phyloP scores from a whole-genome alignment of 169 alveolate species.

The Cryptosporidium andersoni region DNA sequence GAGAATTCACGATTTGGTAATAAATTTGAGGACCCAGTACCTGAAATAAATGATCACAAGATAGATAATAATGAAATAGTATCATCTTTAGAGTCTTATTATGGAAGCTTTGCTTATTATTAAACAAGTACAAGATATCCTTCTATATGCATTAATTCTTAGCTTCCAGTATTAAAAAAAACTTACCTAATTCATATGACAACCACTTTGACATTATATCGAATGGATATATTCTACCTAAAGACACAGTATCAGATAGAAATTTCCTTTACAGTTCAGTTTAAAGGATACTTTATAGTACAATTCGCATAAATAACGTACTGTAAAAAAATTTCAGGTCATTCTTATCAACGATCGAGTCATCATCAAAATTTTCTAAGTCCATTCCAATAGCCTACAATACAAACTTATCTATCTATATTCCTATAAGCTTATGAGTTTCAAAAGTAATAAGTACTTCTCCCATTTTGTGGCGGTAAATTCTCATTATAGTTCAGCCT shows the following conservation, averaged over 20 bases:
- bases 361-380: slow-evolving; percentile 4
- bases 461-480: no score
- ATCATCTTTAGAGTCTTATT: background rate
- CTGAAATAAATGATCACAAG: background rate
- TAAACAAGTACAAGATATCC: no score
- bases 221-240: slow-evolving; percentile 64
- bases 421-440: background rate
- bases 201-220: slow-evolving; percentile 49
- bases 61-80: no score
- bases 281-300: background rate
- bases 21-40: background rate
- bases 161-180: no score
- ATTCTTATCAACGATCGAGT: slow-evolving; percentile 37
- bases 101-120: slow-evolving; percentile 5
- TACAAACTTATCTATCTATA: background rate
- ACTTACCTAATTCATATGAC: slow-evolving; percentile 13
- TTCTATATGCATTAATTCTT: no score
- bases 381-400: background rate
- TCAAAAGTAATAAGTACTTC: background rate
- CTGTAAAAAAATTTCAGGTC: slow-evolving; percentile 63
- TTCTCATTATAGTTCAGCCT: no score
- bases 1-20: slow-evolving; percentile 62
- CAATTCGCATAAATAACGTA: background rate
- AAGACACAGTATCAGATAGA: no score
- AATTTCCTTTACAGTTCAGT: background rate